Evolutionary conservation across 2,329 filamentous ascomycete genomes (phyloP).

Genomic region (Shiraia bambusicola): DNA sequence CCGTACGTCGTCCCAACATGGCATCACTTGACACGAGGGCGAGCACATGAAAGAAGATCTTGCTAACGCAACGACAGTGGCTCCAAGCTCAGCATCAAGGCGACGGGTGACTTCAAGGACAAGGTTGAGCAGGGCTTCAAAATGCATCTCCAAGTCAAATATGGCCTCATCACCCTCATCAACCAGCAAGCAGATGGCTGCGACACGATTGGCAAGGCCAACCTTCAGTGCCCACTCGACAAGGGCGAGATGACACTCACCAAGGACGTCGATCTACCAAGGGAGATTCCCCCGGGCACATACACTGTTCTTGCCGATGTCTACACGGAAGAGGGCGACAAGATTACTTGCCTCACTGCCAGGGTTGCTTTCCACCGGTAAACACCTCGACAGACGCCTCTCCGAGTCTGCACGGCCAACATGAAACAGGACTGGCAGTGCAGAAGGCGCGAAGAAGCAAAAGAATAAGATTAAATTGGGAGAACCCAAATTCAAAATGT

Average conservation of each 20-base stretch:
- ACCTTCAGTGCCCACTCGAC: slow-evolving; percentile 84
- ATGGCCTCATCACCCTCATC: slow-evolving; percentile 87
- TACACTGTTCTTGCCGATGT: slow-evolving; percentile 90
- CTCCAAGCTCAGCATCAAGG: slow-evolving; percentile 73
- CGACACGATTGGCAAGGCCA: slow-evolving; percentile 84
- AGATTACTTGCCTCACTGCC: slow-evolving; percentile 85
- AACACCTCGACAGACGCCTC: slow-evolving; percentile 17
- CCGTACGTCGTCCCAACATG: slow-evolving; percentile 62
- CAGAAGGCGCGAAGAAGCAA: slow-evolving; percentile 7
- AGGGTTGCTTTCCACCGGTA: slow-evolving; percentile 61
- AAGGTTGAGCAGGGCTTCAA: slow-evolving; percentile 76
- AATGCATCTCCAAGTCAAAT: slow-evolving; percentile 84
- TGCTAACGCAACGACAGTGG: slow-evolving; percentile 69
- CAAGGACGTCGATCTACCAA: slow-evolving; percentile 83
- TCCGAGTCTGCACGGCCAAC: slow-evolving; percentile 2
- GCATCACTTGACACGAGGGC: no score
- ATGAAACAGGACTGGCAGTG: slow-evolving; percentile 19
- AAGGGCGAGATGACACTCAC: slow-evolving; percentile 71
- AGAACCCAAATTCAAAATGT: slow-evolving; percentile 36
- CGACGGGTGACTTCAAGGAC: slow-evolving; percentile 72
- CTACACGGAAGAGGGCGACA: slow-evolving; percentile 68
- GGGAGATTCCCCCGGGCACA: slow-evolving; percentile 83
- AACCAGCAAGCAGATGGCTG: slow-evolving; percentile 81
- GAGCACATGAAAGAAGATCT: no score
- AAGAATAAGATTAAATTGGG: slow-evolving; percentile 26